Evolutionary conservation across 805 yeast species (phyloP), one percentile per base, ranked within the genome.

Genomic region (Starmerella geochares): DNA sequence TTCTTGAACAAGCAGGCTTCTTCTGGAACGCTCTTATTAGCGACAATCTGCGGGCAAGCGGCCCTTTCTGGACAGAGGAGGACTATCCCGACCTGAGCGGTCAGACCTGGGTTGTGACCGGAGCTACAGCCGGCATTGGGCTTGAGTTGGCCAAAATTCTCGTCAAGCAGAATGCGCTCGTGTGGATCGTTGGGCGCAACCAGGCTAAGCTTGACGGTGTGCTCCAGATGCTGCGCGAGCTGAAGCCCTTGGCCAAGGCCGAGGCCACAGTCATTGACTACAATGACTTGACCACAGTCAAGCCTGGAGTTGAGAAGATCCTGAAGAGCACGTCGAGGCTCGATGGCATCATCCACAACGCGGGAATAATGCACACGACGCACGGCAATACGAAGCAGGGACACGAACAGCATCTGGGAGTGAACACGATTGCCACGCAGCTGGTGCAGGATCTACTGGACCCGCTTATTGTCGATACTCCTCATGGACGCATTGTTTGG

Each of bases 401-500:
- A 8, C 67, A 63, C 49, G 79, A 76, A 46, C 48, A 64, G 32
- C 74, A 71, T 47, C 60, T 73, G 36, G 79, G 76, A 9, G 68
- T 71, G 17, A 76, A 76, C 58, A 67, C 59, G 17, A 54, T 76
- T 14, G 79, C 73, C 2, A 73, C 75, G 24, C 72, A 67, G 47
- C 58, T 73, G n/a, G 60, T 76, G 19, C 70, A 73, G 53, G 65
- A 66, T 48, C 48, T 53, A 3, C 54, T 59, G 1, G 60, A 59
- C 40, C 72, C 73, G 8, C 52, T 72, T 4, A 52, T 76, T 16
- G 49, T 65, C 21, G 56, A 64, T 24, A 62, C 73, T 2, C 65
- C 69, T 2, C 50, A 60, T 37, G 64, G 71, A 8, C 64, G 79
- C 45, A 63, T 75, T 29, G 67, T 75, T 7, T 75, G 76, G 71